These are phyloP conservation scores for Psophocarpus tetragonolobus DNA, from an alignment of 306 rosid genomes.

Conservation along the genomic window DNA sequence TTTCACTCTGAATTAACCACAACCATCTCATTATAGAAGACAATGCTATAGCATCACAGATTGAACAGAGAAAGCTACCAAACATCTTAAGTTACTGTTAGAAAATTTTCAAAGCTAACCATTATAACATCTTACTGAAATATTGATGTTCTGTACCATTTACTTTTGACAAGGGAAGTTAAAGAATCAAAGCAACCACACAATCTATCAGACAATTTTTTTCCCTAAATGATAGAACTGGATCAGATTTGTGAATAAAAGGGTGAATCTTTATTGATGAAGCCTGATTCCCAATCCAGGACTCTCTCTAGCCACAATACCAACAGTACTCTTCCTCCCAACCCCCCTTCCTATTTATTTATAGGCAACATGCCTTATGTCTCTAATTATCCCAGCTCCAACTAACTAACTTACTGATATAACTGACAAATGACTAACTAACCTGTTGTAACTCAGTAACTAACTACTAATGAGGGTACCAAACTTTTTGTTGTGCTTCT, in stretches of 20 bases:
- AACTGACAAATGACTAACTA: not conserved
- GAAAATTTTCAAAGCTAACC: not conserved
- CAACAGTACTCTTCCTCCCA: not conserved
- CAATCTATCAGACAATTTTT: not conserved
- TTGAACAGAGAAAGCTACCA: slow-evolving; percentile 5
- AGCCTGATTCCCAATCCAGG: not conserved
- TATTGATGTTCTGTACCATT: not conserved
- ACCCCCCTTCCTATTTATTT: not conserved
- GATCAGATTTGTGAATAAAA: not conserved
- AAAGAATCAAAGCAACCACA: slow-evolving; percentile 4
- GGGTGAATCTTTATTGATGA: not conserved
- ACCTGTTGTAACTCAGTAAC: not conserved
- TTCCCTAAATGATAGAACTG: not conserved
- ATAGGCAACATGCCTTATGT: not conserved
- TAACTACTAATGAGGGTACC: not conserved
- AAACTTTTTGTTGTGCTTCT: not conserved
- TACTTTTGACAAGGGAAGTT: not conserved
- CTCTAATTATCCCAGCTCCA: not conserved
- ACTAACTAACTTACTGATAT: not conserved
- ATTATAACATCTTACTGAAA: not conserved
- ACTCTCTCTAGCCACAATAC: not conserved
- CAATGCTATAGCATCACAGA: not conserved
- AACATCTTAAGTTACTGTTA: not conserved
- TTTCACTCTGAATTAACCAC: slow-evolving; percentile 57
- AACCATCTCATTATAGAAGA: slow-evolving; percentile 40